Base-by-base conservation (phyloP, 2,329 filamentous ascomycete species). In the Lecanicillium sp. region DNA sequence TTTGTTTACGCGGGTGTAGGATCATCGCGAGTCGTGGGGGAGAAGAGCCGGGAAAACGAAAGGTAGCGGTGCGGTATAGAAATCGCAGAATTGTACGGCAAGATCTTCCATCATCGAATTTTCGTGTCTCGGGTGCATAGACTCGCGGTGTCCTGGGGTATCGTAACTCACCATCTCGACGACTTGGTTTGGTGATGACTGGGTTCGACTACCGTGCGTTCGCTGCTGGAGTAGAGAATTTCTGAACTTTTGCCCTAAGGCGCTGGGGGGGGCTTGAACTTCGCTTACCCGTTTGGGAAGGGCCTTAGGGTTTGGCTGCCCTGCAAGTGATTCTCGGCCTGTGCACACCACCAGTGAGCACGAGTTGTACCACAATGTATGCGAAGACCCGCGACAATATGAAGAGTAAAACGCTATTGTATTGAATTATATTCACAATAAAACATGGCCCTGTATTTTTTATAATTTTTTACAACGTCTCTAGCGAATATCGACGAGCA, bases 121-220 rank as follows among this genome's bases (percentile, higher is more conserved):
- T 39, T 36, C 19, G 28, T 38, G 13, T 20, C 17, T 38, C 20
- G 19, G n/a, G 29, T 15, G 30, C 18, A 33, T 33, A 14, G 19
- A 25, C 31, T 19, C 33, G 31, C 33, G 32, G 20, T 35, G 39
- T 36, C n/a, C 17, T 19, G 32, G 22, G 22, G 46, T 49, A 31
- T 36, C 29, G 34, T 39, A 39, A 70, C 66, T 65, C 66, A 77
- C 72, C 72, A 77, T 77, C 66, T 74, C 69, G 66, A 62, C 66
- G 67, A 64, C 56, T 61, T 66, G 59, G 62, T 61, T 66, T 65
- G 62, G 63, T 69, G 69, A 69, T 65, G 67, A 41, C 40, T 41
- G 36, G 66, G 64, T 64, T 71, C 70, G 68, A 64, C 64, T 60
- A 65, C 64, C 63, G 66, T 69, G 62, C 59, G 60, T 63, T 62